Percentiles rank a stretch among this genome's conserved stretches.
Conservation (phyloP, 305 asterid genomes). For the Plantago coronopus region DNA sequence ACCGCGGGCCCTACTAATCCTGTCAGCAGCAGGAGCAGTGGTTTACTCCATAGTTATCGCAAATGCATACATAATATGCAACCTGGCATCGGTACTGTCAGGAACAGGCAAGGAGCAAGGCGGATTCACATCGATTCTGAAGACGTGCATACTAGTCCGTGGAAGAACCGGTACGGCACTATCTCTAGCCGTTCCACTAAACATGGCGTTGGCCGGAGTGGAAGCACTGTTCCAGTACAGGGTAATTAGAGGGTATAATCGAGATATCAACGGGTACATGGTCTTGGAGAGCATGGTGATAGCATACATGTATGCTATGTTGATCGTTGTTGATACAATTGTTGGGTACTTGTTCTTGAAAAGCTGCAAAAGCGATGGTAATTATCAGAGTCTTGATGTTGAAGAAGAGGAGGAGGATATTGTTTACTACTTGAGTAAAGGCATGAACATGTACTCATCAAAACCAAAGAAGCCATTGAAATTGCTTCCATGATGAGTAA, state of each 20-base stretch:
- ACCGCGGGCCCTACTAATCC: conserved; percentile 24
- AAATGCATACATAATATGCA: conserved; percentile 48
- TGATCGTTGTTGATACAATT: conserved; percentile 59
- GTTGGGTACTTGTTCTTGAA: conserved; percentile 43
- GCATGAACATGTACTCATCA: not conserved
- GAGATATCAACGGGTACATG: conserved; percentile 14
- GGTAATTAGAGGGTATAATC: conserved; percentile 30
- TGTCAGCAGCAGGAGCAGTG: conserved; percentile 50
- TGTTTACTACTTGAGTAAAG: not conserved
- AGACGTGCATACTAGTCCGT: conserved; percentile 41
- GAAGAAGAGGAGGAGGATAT: not conserved
- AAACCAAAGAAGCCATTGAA: conserved; percentile 27
- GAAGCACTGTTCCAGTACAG: conserved; percentile 73
- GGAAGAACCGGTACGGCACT: conserved; percentile 54
- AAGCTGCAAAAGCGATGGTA: conserved; percentile 27
- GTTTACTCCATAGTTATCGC: conserved; percentile 59
- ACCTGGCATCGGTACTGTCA: conserved; percentile 43
- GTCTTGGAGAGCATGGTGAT: conserved; percentile 55
- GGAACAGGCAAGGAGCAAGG: conserved; percentile 35
- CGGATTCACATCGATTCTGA: conserved; percentile 42
- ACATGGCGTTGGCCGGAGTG: conserved; percentile 45
- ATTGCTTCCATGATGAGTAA: conserved; percentile 19
- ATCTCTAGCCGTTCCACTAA: conserved; percentile 48
- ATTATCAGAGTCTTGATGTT: conserved; percentile 14
- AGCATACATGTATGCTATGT: conserved; percentile 52